These are phyloP conservation scores for Alternaria brassicae DNA, from an alignment of 2,329 filamentous ascomycete genomes.

Conservation along the genomic window DNA sequence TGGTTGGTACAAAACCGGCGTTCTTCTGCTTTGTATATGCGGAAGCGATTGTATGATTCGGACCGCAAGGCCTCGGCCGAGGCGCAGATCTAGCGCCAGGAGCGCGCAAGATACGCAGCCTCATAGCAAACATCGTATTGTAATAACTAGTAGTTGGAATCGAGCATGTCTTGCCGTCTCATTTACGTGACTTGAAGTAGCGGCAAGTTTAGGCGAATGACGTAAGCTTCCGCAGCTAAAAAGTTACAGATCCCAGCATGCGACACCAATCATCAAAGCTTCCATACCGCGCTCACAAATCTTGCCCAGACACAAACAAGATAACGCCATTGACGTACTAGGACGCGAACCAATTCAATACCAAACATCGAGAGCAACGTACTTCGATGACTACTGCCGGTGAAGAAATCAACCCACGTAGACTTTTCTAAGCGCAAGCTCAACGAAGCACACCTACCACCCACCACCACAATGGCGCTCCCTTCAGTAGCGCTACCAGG, in stretches of 20 bases:
- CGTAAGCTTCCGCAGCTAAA: slow-evolving; percentile 31
- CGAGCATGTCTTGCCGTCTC: slow-evolving; percentile 1
- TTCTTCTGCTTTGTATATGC: slow-evolving; percentile 35
- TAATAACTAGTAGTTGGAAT: slow-evolving; percentile 34
- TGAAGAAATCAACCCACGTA: neutral
- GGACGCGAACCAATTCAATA: neutral
- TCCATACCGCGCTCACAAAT: slow-evolving; percentile 1
- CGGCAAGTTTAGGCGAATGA: slow-evolving; percentile 30
- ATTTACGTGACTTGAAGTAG: slow-evolving; percentile 5
- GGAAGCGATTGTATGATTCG: slow-evolving; percentile 16
- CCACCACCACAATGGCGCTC: slow-evolving; percentile 39
- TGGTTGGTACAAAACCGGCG: slow-evolving; percentile 39
- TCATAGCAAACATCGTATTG: slow-evolving; percentile 41
- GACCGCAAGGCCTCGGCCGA: slow-evolving; percentile 16
- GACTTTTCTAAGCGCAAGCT: neutral
- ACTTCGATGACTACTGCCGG: neutral
- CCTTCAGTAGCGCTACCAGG: slow-evolving; percentile 75
- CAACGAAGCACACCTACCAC: neutral
- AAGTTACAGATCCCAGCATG: slow-evolving; percentile 30
- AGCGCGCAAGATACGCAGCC: slow-evolving; percentile 16
- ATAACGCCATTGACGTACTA: neutral
- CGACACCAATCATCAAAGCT: neutral
- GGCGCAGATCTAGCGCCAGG: slow-evolving; percentile 21
- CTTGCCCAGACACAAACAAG: slow-evolving; percentile 1
- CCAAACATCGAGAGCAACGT: neutral